Conservation (phyloP, 768 basidiomycete species). For the Boletales sp. region DNA sequence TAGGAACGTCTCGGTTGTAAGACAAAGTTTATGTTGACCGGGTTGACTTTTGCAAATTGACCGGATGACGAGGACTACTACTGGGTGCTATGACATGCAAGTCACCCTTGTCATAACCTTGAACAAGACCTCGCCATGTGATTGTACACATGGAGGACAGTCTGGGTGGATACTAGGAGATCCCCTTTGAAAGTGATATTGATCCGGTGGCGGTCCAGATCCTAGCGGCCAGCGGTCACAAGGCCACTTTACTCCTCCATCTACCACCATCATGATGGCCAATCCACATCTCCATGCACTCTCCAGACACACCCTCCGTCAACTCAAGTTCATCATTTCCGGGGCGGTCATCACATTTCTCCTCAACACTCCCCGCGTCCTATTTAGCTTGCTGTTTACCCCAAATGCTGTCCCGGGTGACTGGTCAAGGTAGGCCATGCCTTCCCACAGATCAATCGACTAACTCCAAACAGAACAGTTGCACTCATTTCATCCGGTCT, state of each 20-base stretch:
- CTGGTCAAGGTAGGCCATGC: constrained; percentile 48
- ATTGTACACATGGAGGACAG: too few relatives aligned
- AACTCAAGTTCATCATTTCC: constrained; percentile 76
- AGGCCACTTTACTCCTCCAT: background rate
- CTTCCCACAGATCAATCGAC: background rate
- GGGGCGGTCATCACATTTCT: constrained; percentile 61
- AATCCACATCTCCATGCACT: constrained; percentile 16
- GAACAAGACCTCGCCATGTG: too few relatives aligned
- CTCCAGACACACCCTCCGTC: constrained; percentile 54
- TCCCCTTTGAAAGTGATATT: too few relatives aligned
- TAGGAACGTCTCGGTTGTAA: too few relatives aligned
- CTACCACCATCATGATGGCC: constrained; percentile 13
- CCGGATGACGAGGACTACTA: too few relatives aligned
- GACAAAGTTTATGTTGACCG: too few relatives aligned
- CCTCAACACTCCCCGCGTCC: constrained; percentile 51
- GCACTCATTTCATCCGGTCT: constrained; percentile 53
- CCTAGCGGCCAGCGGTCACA: background rate
- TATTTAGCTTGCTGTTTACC: constrained; percentile 38
- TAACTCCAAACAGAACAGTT: constrained; percentile 39
- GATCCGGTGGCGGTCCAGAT: too few relatives aligned
- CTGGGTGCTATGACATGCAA: too few relatives aligned
- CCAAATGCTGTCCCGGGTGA: constrained; percentile 34
- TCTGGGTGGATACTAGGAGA: too few relatives aligned
- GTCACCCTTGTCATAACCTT: too few relatives aligned
- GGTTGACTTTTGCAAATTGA: too few relatives aligned